Base-by-base conservation (phyloP, 495 filamentous ascomycete species). In the Cairneyella variabilis region DNA sequence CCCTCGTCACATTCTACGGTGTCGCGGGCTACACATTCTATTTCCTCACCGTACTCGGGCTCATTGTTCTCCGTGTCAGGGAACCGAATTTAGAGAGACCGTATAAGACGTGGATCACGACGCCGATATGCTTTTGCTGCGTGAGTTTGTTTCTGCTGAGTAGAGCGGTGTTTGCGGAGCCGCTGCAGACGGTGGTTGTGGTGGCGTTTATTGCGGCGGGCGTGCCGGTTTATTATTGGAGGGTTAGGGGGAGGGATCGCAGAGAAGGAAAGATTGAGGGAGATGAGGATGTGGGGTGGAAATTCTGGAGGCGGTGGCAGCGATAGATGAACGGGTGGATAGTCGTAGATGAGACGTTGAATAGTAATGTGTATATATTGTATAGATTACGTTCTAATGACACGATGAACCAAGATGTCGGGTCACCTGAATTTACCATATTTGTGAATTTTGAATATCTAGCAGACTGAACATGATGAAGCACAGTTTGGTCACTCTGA, bases 21-120 rank as follows among this genome's bases (percentile, higher is more conserved):
- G 93, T 98, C 0, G 93, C 91, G 3, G 91, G 90, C 6, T 98
- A 97, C 66, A 88, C 85, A 0, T 97, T 97, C 66, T 98, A 98
- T 71, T 98, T 98, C 69, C 65, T 95, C 27, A 95, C 92, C 0
- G 93, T 98, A 1, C 81, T 98, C 0, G 93, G 93, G 0, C 76
- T 98, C 25, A 95, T 98, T 49, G 82, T 97, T 26, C 73, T 98
- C 56, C 75, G 93, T 21, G 86, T 97, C n/a, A 80, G 79, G 34
- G 93, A 97, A 66, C 95, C 95, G 7, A 71, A 82, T 51, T 75
- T 97, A 20, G 90, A 97, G 66, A 70, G 93, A 20, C 90, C 93
- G 2, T 98, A 97, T 69, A 82, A 79, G 65, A 93, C 90, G 14
- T 98, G 95, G 95, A 95, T 98, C 53, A 86, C 85, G 1, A 97